Percentiles rank a stretch among this genome's conserved stretches.
Evolutionary conservation across 176 grass and related monocot genomes (phyloP).

Genomic region (Secale cereale): DNA sequence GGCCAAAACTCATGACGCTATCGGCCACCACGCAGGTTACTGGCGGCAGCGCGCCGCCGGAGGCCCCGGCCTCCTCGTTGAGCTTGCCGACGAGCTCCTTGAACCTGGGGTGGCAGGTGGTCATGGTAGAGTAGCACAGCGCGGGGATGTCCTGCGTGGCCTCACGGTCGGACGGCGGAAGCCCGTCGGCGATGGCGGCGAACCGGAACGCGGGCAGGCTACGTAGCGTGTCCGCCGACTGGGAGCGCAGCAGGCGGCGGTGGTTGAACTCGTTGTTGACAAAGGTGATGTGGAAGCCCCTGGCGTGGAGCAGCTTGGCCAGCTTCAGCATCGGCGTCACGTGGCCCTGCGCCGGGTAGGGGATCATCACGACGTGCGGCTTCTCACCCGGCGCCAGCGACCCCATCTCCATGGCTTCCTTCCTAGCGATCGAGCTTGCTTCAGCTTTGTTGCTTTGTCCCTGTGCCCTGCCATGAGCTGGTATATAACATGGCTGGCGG

Average conservation of each 20-base stretch:
- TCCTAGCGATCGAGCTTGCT: too few relatives aligned
- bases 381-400: background rate
- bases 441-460: too few relatives aligned
- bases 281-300: conserved; percentile 65
- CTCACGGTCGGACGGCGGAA: conserved; percentile 30
- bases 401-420: too few relatives aligned
- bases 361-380: conserved; percentile 52
- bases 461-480: too few relatives aligned
- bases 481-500: too few relatives aligned
- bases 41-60: background rate
- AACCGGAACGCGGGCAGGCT: conserved; percentile 22
- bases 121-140: conserved; percentile 34
- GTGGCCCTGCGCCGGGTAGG: conserved; percentile 66
- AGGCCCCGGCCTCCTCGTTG: background rate
- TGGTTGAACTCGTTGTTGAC: conserved; percentile 67
- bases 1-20: background rate
- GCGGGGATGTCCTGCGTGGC: conserved; percentile 44
- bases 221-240: background rate
- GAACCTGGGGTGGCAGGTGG: conserved; percentile 32
- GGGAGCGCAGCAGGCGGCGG: conserved; percentile 18
- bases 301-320: conserved; percentile 58
- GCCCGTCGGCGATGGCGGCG: conserved; percentile 36
- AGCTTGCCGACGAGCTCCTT: conserved; percentile 13
- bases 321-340: conserved; percentile 65
- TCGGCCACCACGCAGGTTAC: conserved; percentile 36